A percentile compares a stretch with the other conserved stretches of the same genome.
These are phyloP conservation scores for Bruguiera parviflora DNA, from an alignment of 345 rosid genomes.

Conservation along the genomic window DNA sequence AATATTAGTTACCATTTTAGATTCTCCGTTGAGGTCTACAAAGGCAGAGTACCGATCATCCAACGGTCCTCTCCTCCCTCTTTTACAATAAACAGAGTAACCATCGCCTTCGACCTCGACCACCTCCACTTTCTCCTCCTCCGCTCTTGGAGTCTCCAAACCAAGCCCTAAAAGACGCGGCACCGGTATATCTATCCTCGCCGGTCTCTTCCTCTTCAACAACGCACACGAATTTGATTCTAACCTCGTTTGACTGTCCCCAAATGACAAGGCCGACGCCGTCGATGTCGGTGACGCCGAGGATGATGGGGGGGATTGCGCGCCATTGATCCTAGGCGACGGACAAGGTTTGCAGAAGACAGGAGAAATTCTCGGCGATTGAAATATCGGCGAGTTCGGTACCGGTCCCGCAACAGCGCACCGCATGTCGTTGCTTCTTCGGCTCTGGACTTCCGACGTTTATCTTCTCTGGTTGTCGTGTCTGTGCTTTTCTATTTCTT, in stretches of 20 bases:
- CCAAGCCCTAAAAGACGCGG: constrained; percentile 9
- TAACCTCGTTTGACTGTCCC: background rate
- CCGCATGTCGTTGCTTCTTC: constrained; percentile 18
- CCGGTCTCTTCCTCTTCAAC: constrained; percentile 46
- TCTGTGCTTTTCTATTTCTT: background rate
- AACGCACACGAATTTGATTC: constrained; percentile 9
- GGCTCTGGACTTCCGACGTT: background rate
- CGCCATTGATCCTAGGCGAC: constrained; percentile 16
- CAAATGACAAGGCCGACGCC: constrained; percentile 6
- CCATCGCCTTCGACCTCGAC: constrained; percentile 35
- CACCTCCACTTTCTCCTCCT: constrained; percentile 21
- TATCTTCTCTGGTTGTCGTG: background rate
- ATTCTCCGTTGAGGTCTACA: constrained; percentile 23
- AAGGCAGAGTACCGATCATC: constrained; percentile 47
- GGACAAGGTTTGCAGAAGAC: constrained; percentile 20
- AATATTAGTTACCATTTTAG: constrained; percentile 27
- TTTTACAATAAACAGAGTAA: constrained; percentile 44
- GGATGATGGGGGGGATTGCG: constrained; percentile 8
- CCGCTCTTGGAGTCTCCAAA: constrained; percentile 13
- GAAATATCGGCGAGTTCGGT: constrained; percentile 37
- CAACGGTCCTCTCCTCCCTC: constrained; percentile 41
- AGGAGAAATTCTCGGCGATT: constrained; percentile 28
- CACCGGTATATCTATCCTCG: constrained; percentile 32
- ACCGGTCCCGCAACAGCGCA: constrained; percentile 22
- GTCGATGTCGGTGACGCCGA: constrained; percentile 1